Evolutionary conservation across 1,284 basidiomycete genomes (phyloP).

Genomic region (Cryptococcus jaspeensis): DNA sequence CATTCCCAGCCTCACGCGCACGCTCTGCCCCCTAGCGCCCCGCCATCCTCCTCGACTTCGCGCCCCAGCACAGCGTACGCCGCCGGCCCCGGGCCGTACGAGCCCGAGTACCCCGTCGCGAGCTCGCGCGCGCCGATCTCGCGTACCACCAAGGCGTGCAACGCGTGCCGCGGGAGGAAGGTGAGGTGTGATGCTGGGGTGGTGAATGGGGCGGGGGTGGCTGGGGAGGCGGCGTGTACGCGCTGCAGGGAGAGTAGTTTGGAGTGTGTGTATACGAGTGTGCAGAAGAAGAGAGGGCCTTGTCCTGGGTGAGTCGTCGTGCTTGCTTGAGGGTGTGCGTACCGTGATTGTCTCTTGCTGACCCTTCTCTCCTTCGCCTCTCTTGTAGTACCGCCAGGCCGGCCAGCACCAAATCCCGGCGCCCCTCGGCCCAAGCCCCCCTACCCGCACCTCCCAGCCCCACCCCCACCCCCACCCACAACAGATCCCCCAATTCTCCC

Average conservation of each 20-base stretch:
- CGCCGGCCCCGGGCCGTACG: slow-evolving; percentile 13
- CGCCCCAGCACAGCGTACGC: slow-evolving; percentile 15
- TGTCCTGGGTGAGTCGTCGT: slow-evolving; percentile 37
- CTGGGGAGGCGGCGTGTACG: slow-evolving; percentile 31
- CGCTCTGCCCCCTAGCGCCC: background rate
- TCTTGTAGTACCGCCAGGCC: slow-evolving; percentile 15
- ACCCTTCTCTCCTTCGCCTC: background rate
- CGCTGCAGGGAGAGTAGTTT: slow-evolving; percentile 42
- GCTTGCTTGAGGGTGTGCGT: too few relatives aligned
- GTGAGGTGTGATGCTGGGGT: slow-evolving; percentile 48
- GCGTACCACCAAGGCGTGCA: slow-evolving; percentile 47
- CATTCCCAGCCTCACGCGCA: background rate
- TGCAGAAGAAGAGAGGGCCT: slow-evolving; percentile 48
- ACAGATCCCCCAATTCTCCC: background rate
- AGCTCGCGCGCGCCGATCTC: slow-evolving; percentile 44
- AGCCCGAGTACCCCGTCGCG: slow-evolving; percentile 11
- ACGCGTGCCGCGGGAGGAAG: slow-evolving; percentile 45
- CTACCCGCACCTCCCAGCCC: background rate
- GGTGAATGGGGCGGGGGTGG: slow-evolving; percentile 13
- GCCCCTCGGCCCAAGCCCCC: slow-evolving; percentile 9
- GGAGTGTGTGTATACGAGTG: slow-evolving; percentile 42
- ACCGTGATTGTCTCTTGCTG: background rate
- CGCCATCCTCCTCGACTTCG: background rate
- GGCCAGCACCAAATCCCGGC: slow-evolving; percentile 12
- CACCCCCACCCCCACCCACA: background rate